Base-by-base conservation (phyloP, 1,139 yeast species). In the Taphrina pruni region DNA sequence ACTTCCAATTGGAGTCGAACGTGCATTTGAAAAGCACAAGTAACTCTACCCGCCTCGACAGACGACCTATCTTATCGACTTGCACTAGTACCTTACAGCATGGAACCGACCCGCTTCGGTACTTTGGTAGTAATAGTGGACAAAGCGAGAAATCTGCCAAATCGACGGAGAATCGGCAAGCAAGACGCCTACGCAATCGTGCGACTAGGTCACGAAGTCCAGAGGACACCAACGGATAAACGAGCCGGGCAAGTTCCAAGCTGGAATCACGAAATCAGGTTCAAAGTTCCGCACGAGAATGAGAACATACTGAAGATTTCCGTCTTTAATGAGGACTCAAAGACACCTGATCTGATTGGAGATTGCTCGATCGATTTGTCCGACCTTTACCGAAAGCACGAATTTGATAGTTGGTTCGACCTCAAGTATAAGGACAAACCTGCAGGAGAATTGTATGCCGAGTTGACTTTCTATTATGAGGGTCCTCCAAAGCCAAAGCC, bases 211-310 rank as follows among this genome's bases (percentile, higher is more conserved):
- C 89, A 90, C 69, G 85, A 85, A 71, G 94, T 95, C 32, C 85
- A 88, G 73, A 85, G 89, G 73, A 90, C 97, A 0, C 87, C 86
- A 38, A 82, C 90, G 0, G 86, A 88, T 71, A 84, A 85, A 72
- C 80, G 97, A 73, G 97, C 96, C 0, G 97, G 97, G 0, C 97
- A 92, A 77, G 88, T 90, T 1, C 97, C 97, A 0, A 86, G 83
- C 57, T 92, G 97, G 90, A 73, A 73, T 51, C 74, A 72, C 41
- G 76, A 73, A 54, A 51, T 74, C 55, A 67, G 75, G 4, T 74
- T 73, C 60, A 45, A 65, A 20, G 71, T 74, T 8, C 45, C 54
- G 6, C 70, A 72, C n/a, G 67, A 69, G 11, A 67, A 76, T 70
- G 89, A 92, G 0, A 72, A 82, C 0, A 78, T 94, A 78, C 86